Conservation (phyloP, 2,329 filamentous ascomycete species). For the Penicillium rolfsii region DNA sequence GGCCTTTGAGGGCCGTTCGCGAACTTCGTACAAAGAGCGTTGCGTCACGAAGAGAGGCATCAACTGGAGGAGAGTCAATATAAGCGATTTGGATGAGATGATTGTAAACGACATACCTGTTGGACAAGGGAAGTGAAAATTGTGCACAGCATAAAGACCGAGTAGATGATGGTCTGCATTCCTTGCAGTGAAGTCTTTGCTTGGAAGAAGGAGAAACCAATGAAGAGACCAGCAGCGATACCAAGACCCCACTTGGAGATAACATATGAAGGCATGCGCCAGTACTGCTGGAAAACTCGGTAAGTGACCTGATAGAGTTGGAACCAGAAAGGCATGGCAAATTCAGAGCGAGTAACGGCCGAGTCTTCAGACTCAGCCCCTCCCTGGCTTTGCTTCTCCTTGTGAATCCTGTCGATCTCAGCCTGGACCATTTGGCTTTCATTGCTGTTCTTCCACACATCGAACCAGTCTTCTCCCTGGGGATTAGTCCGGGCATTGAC, state of each 20-base stretch:
- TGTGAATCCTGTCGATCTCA: slow-evolving; percentile 62
- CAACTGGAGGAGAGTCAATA: slow-evolving; percentile 45
- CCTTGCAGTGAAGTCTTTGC: slow-evolving; percentile 73
- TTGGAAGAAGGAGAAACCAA: slow-evolving; percentile 78
- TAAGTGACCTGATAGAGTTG: slow-evolving; percentile 69
- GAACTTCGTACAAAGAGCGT: slow-evolving; percentile 78
- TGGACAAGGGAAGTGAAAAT: slow-evolving; percentile 60
- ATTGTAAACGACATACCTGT: slow-evolving; percentile 60
- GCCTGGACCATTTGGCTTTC: slow-evolving; percentile 58
- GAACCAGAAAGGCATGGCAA: slow-evolving; percentile 69
- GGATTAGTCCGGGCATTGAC: slow-evolving; percentile 51
- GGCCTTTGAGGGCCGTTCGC: slow-evolving; percentile 79
- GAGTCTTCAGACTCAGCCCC: slow-evolving; percentile 30
- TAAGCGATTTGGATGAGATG: slow-evolving; percentile 46
- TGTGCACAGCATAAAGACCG: slow-evolving; percentile 77
- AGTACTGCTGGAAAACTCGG: slow-evolving; percentile 87
- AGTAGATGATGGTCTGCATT: slow-evolving; percentile 82
- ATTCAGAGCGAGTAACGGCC: slow-evolving; percentile 67
- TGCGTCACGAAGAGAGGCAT: slow-evolving; percentile 87
- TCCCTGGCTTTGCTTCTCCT: slow-evolving; percentile 44
- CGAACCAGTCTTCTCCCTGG: slow-evolving; percentile 59
- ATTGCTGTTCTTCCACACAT: slow-evolving; percentile 62
- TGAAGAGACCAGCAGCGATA: slow-evolving; percentile 66
- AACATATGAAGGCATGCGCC: slow-evolving; percentile 83
- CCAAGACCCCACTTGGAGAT: slow-evolving; percentile 76